phyloP scores from a whole-genome alignment of 176 grass and related monocot genomes.

The Lolium rigidum region DNA sequence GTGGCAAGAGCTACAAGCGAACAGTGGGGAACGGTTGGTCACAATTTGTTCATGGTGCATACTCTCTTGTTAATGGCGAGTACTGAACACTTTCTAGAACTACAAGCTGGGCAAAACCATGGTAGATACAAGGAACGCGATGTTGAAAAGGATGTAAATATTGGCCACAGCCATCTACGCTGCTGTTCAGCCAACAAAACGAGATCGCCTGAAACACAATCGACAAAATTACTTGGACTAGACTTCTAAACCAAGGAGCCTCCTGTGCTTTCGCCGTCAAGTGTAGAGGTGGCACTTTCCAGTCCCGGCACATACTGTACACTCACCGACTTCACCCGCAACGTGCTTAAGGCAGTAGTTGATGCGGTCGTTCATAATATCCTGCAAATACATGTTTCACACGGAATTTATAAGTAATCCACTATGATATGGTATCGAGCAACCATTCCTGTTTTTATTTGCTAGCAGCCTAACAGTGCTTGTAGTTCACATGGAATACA shows the following conservation, averaged over 20 bases:
- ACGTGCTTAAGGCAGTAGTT: constrained; percentile 78
- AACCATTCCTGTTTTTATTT: background rate
- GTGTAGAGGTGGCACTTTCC: constrained; percentile 74
- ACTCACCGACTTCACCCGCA: constrained; percentile 69
- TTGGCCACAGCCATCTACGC: background rate
- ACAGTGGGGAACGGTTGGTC: too few species aligned
- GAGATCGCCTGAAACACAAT: too few species aligned
- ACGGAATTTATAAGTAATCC: background rate
- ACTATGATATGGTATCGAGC: too few species aligned
- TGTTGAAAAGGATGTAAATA: background rate
- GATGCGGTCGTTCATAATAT: constrained; percentile 93
- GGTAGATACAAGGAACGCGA: too few species aligned
- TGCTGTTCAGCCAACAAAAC: too few species aligned
- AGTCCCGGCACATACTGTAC: constrained; percentile 74
- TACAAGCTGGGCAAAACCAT: constrained; percentile 22
- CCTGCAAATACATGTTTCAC: constrained; percentile 45
- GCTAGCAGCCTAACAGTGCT: background rate
- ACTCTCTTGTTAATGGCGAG: background rate
- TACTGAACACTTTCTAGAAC: background rate
- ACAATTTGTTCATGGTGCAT: background rate
- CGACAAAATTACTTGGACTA: too few species aligned
- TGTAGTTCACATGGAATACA: background rate
- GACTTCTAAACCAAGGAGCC: too few species aligned
- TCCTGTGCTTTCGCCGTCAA: background rate
- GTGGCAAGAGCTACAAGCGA: too few species aligned